Evolutionary conservation across 176 grass and related monocot species (phyloP).

Genomic region (Zizania latifolia): DNA sequence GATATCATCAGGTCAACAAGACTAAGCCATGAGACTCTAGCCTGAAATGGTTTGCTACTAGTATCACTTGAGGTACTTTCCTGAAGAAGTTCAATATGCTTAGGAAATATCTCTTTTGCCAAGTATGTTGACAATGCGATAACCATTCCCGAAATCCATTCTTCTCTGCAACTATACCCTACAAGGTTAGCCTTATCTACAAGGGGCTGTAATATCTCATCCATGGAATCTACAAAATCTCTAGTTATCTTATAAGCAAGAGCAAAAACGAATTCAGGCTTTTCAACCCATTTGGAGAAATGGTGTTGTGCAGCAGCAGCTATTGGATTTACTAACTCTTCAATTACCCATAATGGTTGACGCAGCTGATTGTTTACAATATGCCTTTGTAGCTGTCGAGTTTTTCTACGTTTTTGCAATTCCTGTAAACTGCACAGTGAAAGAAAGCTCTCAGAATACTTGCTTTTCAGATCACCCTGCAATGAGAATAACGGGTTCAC

Average conservation of each 20-base stretch:
- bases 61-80: slow-evolving; percentile 38
- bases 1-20: slow-evolving; percentile 90
- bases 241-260: slow-evolving; percentile 81
- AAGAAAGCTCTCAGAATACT: slow-evolving; percentile 88
- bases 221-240: slow-evolving; percentile 86
- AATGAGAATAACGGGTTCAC: slow-evolving; percentile 83
- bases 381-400: slow-evolving; percentile 61
- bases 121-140: slow-evolving; percentile 75
- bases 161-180: slow-evolving; percentile 95
- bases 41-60: slow-evolving; percentile 10
- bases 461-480: slow-evolving; percentile 60
- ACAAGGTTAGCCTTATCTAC: slow-evolving; percentile 90
- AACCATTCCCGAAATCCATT: slow-evolving; percentile 76
- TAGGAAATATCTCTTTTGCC: slow-evolving; percentile 75
- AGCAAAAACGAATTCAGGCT: slow-evolving; percentile 88
- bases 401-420: slow-evolving; percentile 80
- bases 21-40: slow-evolving; percentile 71
- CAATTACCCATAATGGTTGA: slow-evolving; percentile 87
- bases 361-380: slow-evolving; percentile 54
- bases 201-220: slow-evolving; percentile 88
- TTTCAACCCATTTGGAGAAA: slow-evolving; percentile 91
- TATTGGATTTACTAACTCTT: slow-evolving; percentile 90
- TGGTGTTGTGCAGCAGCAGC: slow-evolving; percentile 43
- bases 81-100: slow-evolving; percentile 67
- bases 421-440: slow-evolving; percentile 75